These are phyloP conservation scores for Nicotiana paniculata DNA, from an alignment of 257 asterid species.

Conservation along the genomic window DNA sequence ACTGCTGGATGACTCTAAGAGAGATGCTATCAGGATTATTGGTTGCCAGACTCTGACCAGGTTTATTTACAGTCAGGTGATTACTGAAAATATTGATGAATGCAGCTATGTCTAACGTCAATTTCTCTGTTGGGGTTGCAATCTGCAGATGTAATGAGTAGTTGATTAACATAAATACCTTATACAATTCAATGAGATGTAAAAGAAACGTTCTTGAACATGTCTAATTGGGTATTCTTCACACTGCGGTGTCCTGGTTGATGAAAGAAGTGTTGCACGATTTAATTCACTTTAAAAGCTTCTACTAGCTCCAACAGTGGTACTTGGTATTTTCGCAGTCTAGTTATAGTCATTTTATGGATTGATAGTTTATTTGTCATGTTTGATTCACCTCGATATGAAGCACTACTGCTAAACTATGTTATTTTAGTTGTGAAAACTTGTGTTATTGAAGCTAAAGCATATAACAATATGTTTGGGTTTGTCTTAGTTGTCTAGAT, in stretches of 20 bases:
- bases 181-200: neutral
- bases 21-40: constrained; percentile 47
- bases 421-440: neutral
- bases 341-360: neutral
- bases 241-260: neutral
- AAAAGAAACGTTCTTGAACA: neutral
- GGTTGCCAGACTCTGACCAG: constrained; percentile 79
- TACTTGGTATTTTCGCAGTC: neutral
- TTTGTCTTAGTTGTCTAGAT: neutral
- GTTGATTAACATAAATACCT: neutral
- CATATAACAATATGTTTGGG: neutral
- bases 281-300: neutral
- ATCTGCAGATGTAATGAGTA: neutral
- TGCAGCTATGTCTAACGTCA: neutral
- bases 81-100: constrained; percentile 1
- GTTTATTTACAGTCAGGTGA: constrained; percentile 85
- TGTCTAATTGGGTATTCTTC: neutral
- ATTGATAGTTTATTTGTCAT: neutral
- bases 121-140: neutral
- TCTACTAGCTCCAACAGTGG: neutral
- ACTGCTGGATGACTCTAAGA: constrained; percentile 67
- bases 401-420: neutral
- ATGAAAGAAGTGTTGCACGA: neutral
- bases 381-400: neutral
- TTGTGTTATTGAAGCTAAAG: neutral